These are phyloP conservation scores for Vigna reflexopilosa DNA, from an alignment of 306 rosid species.

Conservation along the genomic window DNA sequence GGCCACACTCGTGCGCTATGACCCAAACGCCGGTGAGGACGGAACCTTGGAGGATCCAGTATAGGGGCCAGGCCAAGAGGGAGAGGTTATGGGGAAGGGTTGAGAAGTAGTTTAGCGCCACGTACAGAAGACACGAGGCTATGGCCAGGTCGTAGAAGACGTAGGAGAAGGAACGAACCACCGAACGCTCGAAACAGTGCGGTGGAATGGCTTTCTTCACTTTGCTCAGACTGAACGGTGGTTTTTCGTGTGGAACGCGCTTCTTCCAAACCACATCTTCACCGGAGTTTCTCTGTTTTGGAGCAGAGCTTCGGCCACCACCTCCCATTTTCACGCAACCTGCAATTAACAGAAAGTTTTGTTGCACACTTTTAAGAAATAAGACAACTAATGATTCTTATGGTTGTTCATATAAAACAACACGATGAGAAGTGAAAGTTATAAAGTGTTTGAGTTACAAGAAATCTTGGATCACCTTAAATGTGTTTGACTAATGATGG, in stretches of 20 bases:
- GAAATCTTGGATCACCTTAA: no score
- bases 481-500: no score
- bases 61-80: constrained; percentile 68
- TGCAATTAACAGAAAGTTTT: neutral
- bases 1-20: constrained; percentile 71
- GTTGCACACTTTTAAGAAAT: neutral
- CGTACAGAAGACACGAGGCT: constrained; percentile 51
- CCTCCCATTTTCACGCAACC: constrained; percentile 69
- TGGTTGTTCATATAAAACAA: no score
- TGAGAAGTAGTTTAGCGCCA: constrained; percentile 57
- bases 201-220: constrained; percentile 78
- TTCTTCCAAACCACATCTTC: constrained; percentile 23
- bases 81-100: constrained; percentile 52
- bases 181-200: constrained; percentile 77
- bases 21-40: constrained; percentile 85
- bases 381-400: no score
- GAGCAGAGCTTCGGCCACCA: constrained; percentile 63
- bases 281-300: constrained; percentile 33
- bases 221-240: constrained; percentile 68
- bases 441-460: no score
- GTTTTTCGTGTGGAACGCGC: constrained; percentile 68
- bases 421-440: no score
- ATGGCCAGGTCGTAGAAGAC: constrained; percentile 60
- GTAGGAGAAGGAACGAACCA: constrained; percentile 66
- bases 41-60: constrained; percentile 64